These are phyloP conservation scores for Polygonum aviculare DNA, from an alignment of 148 eudicot species.

Conservation along the genomic window DNA sequence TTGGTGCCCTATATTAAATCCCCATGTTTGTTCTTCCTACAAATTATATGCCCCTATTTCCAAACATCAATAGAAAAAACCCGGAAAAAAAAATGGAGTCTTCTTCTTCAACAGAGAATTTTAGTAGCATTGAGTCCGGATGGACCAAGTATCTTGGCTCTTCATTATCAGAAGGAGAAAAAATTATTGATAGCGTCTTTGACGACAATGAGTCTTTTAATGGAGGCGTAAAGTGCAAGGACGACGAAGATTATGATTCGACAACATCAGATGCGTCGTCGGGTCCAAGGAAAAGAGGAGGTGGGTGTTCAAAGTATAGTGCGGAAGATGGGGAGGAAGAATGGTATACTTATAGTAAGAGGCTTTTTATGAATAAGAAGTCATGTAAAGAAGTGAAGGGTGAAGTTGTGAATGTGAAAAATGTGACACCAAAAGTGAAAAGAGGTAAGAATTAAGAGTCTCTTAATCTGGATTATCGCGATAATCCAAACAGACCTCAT, in stretches of 20 bases:
- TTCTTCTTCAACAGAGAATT: conserved; percentile 26
- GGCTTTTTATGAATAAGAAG: conserved; percentile 11
- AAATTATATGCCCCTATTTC: neutral
- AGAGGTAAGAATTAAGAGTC: conserved; percentile 25
- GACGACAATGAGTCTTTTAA: conserved; percentile 7
- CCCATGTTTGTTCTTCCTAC: conserved; percentile 3
- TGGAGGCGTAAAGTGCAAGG: neutral
- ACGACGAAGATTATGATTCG: conserved; percentile 42
- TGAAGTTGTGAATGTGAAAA: conserved; percentile 9
- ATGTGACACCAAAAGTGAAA: conserved; percentile 13
- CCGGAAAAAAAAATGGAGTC: neutral
- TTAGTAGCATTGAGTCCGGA: conserved; percentile 71
- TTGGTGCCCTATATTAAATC: neutral
- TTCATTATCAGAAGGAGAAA: conserved; percentile 6
- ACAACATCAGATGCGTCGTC: conserved; percentile 71
- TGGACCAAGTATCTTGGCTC: conserved; percentile 79
- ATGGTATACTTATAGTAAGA: neutral
- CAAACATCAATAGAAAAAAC: too few relatives aligned
- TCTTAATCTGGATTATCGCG: too few relatives aligned
- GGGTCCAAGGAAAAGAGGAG: conserved; percentile 29
- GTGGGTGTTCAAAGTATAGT: neutral
- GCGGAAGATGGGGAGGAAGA: neutral
- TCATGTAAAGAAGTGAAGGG: conserved; percentile 8
- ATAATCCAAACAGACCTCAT: too few relatives aligned
- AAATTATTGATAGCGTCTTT: conserved; percentile 6